Conservation (phyloP, 495 filamentous ascomycete species). For the Penicillium herquei region DNA sequence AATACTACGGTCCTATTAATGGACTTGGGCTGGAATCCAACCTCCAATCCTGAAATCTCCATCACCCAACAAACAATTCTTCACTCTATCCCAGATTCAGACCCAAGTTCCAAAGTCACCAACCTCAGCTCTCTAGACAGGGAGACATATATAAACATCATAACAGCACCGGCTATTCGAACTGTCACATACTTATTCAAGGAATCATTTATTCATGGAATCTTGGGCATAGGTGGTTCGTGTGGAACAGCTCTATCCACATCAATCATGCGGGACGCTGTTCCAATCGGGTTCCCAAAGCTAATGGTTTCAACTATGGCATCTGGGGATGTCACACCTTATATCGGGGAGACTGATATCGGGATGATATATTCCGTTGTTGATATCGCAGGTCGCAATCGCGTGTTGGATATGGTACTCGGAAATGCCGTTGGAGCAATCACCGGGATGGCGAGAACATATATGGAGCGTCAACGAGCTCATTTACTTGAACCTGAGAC, state of each 20-base stretch:
- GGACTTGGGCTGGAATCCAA: slow-evolving; percentile 52
- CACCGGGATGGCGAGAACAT: slow-evolving; percentile 41
- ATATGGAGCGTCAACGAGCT: not conserved
- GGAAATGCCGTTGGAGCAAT: slow-evolving; percentile 61
- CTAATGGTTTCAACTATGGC: slow-evolving; percentile 68
- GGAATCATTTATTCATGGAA: slow-evolving; percentile 45
- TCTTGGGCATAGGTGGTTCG: slow-evolving; percentile 57
- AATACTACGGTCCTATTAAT: slow-evolving; percentile 46
- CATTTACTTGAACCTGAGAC: no score
- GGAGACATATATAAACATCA: slow-evolving; percentile 48
- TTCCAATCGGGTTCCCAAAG: slow-evolving; percentile 66
- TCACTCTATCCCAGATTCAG: not conserved
- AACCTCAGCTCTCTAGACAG: slow-evolving; percentile 34
- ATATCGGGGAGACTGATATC: slow-evolving; percentile 65
- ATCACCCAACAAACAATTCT: slow-evolving; percentile 44
- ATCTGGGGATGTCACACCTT: slow-evolving; percentile 55
- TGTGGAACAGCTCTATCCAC: slow-evolving; percentile 57
- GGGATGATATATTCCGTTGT: slow-evolving; percentile 68
- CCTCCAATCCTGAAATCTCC: slow-evolving; percentile 43
- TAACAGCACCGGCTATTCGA: slow-evolving; percentile 39
- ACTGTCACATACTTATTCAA: slow-evolving; percentile 35
- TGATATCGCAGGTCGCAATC: slow-evolving; percentile 65
- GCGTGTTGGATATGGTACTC: slow-evolving; percentile 53
- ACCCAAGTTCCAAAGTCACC: not conserved
- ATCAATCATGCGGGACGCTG: slow-evolving; percentile 53